These are phyloP conservation scores for Botrytis medusae DNA, from an alignment of 2,329 filamentous ascomycete genomes.

Conservation along the genomic window DNA sequence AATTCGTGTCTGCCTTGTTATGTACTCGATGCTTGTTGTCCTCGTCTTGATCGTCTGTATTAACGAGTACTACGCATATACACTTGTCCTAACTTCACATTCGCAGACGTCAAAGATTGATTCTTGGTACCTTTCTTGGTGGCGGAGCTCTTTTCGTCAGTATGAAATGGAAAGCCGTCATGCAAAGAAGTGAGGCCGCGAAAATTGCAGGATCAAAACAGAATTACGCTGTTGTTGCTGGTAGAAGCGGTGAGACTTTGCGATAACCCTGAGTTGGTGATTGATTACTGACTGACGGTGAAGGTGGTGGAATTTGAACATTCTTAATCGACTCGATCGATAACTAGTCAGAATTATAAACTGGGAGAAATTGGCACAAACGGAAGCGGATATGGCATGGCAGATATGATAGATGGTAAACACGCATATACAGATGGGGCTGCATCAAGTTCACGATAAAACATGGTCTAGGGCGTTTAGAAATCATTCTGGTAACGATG, in stretches of 20 bases:
- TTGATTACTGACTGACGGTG: slow-evolving; percentile 2
- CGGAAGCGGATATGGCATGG: background rate
- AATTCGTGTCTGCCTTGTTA: background rate
- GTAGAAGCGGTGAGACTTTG: slow-evolving; percentile 37
- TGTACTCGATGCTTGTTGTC: background rate
- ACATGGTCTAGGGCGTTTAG: background rate
- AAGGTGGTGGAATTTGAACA: slow-evolving; percentile 18
- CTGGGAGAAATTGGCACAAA: background rate
- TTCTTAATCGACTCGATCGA: background rate
- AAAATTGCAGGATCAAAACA: slow-evolving; percentile 36
- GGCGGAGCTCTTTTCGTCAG: slow-evolving; percentile 35
- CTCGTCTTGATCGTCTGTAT: background rate
- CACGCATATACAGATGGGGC: background rate
- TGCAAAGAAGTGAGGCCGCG: slow-evolving; percentile 38
- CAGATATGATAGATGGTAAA: slow-evolving; percentile 1
- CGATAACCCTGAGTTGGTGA: background rate
- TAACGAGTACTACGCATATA: background rate
- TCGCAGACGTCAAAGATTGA: slow-evolving; percentile 34
- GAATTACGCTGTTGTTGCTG: slow-evolving; percentile 36
- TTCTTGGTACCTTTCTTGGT: slow-evolving; percentile 36
- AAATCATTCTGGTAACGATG: background rate
- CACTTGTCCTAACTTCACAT: slow-evolving; percentile 22
- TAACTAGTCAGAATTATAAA: background rate
- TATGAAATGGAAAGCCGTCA: slow-evolving; percentile 39
- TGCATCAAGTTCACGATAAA: background rate